Evolutionary conservation across 176 grass and related monocot species (phyloP).

Genomic region (Luzula sylvatica): DNA sequence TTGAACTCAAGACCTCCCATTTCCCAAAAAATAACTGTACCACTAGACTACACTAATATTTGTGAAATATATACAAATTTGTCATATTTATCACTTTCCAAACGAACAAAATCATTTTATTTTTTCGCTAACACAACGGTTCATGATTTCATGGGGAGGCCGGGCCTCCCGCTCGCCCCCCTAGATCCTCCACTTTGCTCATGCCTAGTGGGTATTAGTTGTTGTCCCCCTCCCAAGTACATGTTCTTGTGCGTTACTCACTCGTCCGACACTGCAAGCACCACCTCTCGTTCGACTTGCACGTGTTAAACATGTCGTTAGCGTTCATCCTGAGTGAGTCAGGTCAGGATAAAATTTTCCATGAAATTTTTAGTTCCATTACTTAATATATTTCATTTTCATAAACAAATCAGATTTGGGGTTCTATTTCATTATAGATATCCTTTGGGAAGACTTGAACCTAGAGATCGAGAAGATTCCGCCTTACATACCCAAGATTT

Average conservation of each 20-base stretch:
- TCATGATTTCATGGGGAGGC: too few relatives aligned
- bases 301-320: background rate
- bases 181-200: background rate
- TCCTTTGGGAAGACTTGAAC: too few relatives aligned
- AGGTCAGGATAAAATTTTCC: background rate
- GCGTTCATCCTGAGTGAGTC: background rate
- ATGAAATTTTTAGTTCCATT: conserved; percentile 2
- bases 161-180: too few relatives aligned
- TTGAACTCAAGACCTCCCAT: too few relatives aligned
- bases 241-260: background rate
- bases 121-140: too few relatives aligned
- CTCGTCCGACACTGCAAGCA: background rate
- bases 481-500: too few relatives aligned
- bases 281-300: background rate
- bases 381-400: background rate
- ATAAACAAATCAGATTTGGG: background rate
- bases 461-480: too few relatives aligned
- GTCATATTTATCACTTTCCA: too few relatives aligned
- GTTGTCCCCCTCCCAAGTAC: background rate
- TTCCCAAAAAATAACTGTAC: too few relatives aligned
- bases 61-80: too few relatives aligned
- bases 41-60: too few relatives aligned
- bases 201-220: background rate
- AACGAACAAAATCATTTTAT: too few relatives aligned
- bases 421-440: conserved; percentile 12